These are phyloP conservation scores for Aureobasidium leucospermi DNA, from an alignment of 2,329 filamentous ascomycete species.

Conservation along the genomic window DNA sequence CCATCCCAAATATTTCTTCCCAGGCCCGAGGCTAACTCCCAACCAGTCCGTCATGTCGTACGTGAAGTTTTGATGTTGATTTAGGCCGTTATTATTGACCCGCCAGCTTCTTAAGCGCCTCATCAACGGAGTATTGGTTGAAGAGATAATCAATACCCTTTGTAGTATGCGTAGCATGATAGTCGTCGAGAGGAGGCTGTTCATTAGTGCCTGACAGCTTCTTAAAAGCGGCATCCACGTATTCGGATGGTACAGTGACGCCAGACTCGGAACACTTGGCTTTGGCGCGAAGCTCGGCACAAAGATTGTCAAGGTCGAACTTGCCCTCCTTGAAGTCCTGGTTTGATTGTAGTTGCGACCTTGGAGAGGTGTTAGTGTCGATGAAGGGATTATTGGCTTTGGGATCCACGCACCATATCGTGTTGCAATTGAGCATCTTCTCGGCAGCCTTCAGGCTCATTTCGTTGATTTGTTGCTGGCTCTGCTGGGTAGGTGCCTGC, in stretches of 20 bases:
- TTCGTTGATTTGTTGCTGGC: conserved; percentile 4
- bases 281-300: conserved; percentile 88
- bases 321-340: conserved; percentile 83
- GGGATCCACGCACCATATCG: conserved; percentile 71
- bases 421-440: conserved; percentile 73
- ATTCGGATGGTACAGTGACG: conserved; percentile 79
- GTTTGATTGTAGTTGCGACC: conserved; percentile 84
- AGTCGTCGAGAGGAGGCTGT: conserved; percentile 15
- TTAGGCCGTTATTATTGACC: background rate
- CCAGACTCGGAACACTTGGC: conserved; percentile 89
- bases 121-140: conserved; percentile 24
- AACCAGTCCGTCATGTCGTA: conserved; percentile 3
- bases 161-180: conserved; percentile 9
- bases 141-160: conserved; percentile 18
- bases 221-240: conserved; percentile 63
- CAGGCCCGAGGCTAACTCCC: background rate
- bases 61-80: background rate
- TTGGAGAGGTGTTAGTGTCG: conserved; percentile 44
- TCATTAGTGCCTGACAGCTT: conserved; percentile 33
- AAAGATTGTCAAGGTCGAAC: conserved; percentile 88
- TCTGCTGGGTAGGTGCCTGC: background rate
- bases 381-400: background rate
- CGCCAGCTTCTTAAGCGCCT: conserved; percentile 21
- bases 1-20: background rate
- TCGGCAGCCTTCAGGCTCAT: conserved; percentile 34